phyloP scores from a whole-genome alignment of 2,329 filamentous ascomycete genomes.

The Talaromyces atroroseus region DNA sequence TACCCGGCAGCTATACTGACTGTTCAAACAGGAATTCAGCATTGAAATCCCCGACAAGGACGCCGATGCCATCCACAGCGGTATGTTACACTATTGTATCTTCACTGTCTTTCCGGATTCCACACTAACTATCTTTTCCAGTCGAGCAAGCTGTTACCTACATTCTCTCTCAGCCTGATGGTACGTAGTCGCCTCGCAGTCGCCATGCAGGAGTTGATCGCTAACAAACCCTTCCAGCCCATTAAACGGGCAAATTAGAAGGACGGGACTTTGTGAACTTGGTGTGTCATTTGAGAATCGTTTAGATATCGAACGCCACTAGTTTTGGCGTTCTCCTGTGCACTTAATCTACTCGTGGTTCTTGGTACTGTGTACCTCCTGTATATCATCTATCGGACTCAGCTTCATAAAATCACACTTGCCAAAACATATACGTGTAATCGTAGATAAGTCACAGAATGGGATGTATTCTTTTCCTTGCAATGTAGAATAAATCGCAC shows the following conservation, averaged over 20 bases:
- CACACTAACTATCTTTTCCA: conserved; percentile 34
- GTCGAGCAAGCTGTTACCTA: conserved; percentile 94
- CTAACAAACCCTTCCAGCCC: conserved; percentile 22
- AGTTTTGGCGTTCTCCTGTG: conserved; percentile 28
- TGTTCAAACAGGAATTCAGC: conserved; percentile 61
- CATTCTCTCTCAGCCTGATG: conserved; percentile 88
- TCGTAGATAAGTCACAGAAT: no score
- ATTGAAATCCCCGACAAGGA: conserved; percentile 99
- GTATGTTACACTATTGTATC: conserved; percentile 51
- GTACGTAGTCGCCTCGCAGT: conserved; percentile 49
- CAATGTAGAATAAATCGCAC: no score
- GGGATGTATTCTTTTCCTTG: no score
- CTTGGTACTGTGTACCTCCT: conserved; percentile 32
- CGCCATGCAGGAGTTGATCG: not conserved
- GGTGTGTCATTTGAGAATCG: conserved; percentile 23
- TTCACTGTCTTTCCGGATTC: conserved; percentile 12
- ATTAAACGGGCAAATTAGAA: conserved; percentile 32
- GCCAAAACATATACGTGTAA: no score
- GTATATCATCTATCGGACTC: conserved; percentile 35
- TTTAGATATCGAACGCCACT: conserved; percentile 26
- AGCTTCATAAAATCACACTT: conserved; percentile 12
- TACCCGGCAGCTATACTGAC: conserved; percentile 2
- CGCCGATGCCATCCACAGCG: conserved; percentile 86
- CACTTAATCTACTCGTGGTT: conserved; percentile 32
- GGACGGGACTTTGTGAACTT: conserved; percentile 24